Evolutionary conservation across 2,329 filamentous ascomycete genomes (phyloP).

Genomic region (Aspergillus ruber): DNA sequence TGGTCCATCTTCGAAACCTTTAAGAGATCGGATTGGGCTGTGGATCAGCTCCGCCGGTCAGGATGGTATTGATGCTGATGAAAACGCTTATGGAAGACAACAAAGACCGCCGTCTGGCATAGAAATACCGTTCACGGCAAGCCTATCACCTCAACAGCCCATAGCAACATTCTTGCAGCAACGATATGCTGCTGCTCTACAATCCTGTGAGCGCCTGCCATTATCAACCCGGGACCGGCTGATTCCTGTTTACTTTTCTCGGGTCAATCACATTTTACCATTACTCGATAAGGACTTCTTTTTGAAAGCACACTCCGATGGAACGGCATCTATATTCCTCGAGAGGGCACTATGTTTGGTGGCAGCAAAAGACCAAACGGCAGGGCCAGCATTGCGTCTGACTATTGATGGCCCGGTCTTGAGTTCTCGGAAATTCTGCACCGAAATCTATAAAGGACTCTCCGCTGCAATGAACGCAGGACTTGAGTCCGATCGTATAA

Average conservation of each 20-base stretch:
- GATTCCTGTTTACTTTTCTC: constrained; percentile 30
- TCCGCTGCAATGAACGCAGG: constrained; percentile 32
- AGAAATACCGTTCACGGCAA: not conserved
- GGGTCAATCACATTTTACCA: constrained; percentile 33
- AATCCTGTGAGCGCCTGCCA: constrained; percentile 26
- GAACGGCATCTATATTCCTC: constrained; percentile 27
- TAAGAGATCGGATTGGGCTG: constrained; percentile 25
- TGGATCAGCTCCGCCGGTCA: constrained; percentile 22
- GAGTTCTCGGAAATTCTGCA: constrained; percentile 32
- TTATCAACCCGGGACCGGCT: constrained; percentile 25
- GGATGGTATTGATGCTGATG: constrained; percentile 3
- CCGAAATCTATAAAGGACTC: constrained; percentile 31
- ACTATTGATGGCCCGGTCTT: constrained; percentile 23
- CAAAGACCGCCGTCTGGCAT: not conserved
- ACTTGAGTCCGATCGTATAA: constrained; percentile 31
- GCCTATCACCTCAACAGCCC: not conserved
- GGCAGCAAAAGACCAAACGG: constrained; percentile 31
- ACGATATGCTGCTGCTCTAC: constrained; percentile 18
- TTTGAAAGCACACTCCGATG: constrained; percentile 17
- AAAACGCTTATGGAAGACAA: not conserved
- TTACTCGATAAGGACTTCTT: constrained; percentile 27
- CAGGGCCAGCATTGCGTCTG: constrained; percentile 27
- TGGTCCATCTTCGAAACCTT: constrained; percentile 15
- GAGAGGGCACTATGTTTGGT: constrained; percentile 36
- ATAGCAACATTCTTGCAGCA: constrained; percentile 16